A percentile compares a stretch with the other conserved stretches of the same genome.
Evolutionary conservation across 208 protist species (phyloP).

Genomic region (Crithidia mellificae): DNA sequence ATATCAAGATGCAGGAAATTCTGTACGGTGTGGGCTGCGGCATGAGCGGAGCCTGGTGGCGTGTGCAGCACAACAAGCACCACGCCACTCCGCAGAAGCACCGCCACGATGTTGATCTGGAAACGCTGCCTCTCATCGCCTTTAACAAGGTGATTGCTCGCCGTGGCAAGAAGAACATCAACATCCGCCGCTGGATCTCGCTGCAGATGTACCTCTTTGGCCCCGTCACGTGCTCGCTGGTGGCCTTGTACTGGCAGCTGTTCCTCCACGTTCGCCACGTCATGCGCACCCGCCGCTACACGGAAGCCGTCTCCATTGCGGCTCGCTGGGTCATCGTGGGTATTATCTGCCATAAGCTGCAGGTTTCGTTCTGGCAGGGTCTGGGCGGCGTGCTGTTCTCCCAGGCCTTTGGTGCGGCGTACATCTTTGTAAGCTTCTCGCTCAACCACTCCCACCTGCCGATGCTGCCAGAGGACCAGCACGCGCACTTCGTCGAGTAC

Average conservation of each 20-base stretch:
- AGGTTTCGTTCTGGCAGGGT: conserved; percentile 44
- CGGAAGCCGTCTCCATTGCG: conserved; percentile 51
- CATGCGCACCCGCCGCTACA: conserved; percentile 58
- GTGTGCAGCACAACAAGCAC: conserved; percentile 81
- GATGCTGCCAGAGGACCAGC: conserved; percentile 43
- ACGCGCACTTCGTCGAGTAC: conserved; percentile 79
- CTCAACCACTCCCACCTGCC: conserved; percentile 81
- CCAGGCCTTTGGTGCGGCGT: conserved; percentile 61
- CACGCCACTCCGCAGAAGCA: conserved; percentile 78
- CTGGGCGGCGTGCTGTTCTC: conserved; percentile 53
- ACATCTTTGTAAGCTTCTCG: conserved; percentile 81
- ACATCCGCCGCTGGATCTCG: conserved; percentile 64
- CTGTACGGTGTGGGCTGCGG: conserved; percentile 73
- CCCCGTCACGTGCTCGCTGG: conserved; percentile 65
- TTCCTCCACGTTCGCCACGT: conserved; percentile 75
- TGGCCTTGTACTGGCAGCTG: conserved; percentile 79
- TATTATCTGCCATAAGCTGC: conserved; percentile 40
- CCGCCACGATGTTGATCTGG: conserved; percentile 68
- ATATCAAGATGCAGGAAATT: conserved; percentile 69
- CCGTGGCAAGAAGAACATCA: conserved; percentile 30
- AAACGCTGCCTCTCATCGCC: conserved; percentile 81
- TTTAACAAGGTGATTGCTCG: conserved; percentile 69
- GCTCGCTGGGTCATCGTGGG: conserved; percentile 48
- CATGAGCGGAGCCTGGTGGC: conserved; percentile 81
- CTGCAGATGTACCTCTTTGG: conserved; percentile 71